A percentile compares a stretch with the other conserved stretches of the same genome.
phyloP scores from a whole-genome alignment of 2,329 filamentous ascomycete species.

The Dryadomyces quercus-mongolicae region DNA sequence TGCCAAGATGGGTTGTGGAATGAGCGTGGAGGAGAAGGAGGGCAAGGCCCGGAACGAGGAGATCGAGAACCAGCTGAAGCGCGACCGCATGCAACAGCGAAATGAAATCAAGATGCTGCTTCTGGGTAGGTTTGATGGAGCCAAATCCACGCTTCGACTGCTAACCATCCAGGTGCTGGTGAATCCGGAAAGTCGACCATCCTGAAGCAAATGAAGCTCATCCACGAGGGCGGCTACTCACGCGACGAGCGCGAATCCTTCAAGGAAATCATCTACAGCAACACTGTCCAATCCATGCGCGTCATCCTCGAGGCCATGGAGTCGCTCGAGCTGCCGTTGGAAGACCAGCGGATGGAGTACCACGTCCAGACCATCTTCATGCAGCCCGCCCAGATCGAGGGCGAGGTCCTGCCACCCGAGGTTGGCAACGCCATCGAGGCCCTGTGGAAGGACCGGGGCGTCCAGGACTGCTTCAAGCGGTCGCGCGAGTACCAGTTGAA shows the following conservation, averaged over 20 bases:
- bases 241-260: conserved; percentile 67
- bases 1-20: conserved; percentile 94
- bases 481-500: conserved; percentile 94
- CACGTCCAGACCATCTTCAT: conserved; percentile 98
- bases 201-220: conserved; percentile 97
- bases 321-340: conserved; percentile 65
- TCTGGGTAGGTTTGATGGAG: conserved; percentile 57
- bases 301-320: conserved; percentile 60
- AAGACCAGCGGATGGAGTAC: conserved; percentile 88
- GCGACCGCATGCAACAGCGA: conserved; percentile 95
- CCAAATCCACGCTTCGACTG: conserved; percentile 5
- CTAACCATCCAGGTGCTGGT: conserved; percentile 62
- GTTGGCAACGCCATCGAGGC: conserved; percentile 87
- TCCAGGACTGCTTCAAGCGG: conserved; percentile 90
- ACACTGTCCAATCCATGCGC: conserved; percentile 58
- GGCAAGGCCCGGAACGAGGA: conserved; percentile 99
- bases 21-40: conserved; percentile 99
- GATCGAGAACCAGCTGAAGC: conserved; percentile 98
- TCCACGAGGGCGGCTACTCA: conserved; percentile 97
- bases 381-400: conserved; percentile 94
- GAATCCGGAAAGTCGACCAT: conserved; percentile 95
- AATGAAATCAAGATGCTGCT: conserved; percentile 99
- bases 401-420: conserved; percentile 85
- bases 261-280: conserved; percentile 61
- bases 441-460: conserved; percentile 84